Percentiles rank a stretch among this genome's conserved stretches.
Evolutionary conservation across 1,284 basidiomycete species (phyloP).

Genomic region (Prillingera fragicola): DNA sequence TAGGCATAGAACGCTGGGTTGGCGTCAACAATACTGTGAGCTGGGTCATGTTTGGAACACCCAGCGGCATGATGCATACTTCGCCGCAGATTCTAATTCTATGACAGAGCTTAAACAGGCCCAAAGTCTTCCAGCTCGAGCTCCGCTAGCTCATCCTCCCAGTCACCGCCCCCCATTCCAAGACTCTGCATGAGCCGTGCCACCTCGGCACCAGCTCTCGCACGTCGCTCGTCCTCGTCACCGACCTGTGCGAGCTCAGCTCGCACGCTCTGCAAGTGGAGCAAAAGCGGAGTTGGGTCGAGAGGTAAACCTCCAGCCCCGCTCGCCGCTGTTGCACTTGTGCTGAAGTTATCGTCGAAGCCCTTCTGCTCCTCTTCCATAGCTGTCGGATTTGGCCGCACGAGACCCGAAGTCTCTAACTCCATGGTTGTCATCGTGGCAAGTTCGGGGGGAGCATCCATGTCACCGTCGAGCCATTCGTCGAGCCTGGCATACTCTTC

Average conservation of each 20-base stretch:
- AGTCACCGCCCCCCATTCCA: conserved; percentile 23
- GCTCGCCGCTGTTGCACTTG: no score
- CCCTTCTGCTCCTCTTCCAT: conserved; percentile 4
- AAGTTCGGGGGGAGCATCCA: conserved; percentile 1
- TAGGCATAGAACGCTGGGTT: no score
- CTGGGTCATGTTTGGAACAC: no score
- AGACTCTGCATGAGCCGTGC: conserved; percentile 30
- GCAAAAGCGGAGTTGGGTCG: conserved; percentile 40
- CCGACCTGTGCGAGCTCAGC: conserved; percentile 32
- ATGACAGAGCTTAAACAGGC: no score
- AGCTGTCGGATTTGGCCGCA: no score
- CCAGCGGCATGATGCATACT: no score
- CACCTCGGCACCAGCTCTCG: conserved; percentile 38
- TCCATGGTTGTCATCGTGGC: not conserved
- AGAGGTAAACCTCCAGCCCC: conserved; percentile 11
- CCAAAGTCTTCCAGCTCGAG: conserved; percentile 10
- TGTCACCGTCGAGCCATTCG: conserved; percentile 35
- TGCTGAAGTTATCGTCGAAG: conserved; percentile 38
- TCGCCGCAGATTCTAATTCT: no score
- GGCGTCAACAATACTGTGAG: no score
- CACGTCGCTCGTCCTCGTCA: conserved; percentile 38
- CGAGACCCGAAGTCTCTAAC: no score
- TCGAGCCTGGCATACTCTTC: conserved; percentile 40
- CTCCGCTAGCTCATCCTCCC: conserved; percentile 20
- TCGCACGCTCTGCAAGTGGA: conserved; percentile 38